Evolutionary conservation across 169 alveolate genomes (phyloP).

Genomic region (Fabrea salina): DNA sequence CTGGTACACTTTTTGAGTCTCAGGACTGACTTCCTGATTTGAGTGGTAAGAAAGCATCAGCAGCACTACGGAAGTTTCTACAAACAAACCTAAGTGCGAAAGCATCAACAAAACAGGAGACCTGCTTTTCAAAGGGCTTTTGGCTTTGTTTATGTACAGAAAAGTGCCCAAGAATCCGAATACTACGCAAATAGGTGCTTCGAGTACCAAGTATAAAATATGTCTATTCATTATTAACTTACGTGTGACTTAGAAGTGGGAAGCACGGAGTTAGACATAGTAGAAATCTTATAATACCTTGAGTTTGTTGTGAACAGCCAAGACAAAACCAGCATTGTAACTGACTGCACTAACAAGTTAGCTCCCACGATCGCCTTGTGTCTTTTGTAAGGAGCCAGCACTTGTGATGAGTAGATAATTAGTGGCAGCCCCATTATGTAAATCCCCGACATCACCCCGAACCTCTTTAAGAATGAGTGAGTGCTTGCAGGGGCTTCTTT

Average conservation of each 20-base stretch:
- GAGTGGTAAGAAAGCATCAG: too few species aligned
- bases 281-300: conserved; percentile 13
- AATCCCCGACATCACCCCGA: background rate
- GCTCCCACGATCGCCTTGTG: conserved; percentile 4
- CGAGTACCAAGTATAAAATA: too few species aligned
- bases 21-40: too few species aligned
- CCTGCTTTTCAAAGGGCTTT: too few species aligned
- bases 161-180: too few species aligned
- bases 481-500: background rate
- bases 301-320: conserved; percentile 15
- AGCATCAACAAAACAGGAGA: too few species aligned
- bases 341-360: background rate
- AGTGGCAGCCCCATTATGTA: conserved; percentile 7
- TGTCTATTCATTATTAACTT: too few species aligned
- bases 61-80: too few species aligned
- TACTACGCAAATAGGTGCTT: too few species aligned
- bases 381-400: conserved; percentile 2
- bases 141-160: too few species aligned
- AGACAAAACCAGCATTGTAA: background rate
- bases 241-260: background rate
- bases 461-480: background rate
- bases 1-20: too few species aligned
- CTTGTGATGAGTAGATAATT: background rate
- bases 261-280: background rate
- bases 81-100: too few species aligned